Evolutionary conservation across 1,284 basidiomycete species (phyloP), one percentile per base, ranked within the genome.

Genomic region (Marasmius sp.): DNA sequence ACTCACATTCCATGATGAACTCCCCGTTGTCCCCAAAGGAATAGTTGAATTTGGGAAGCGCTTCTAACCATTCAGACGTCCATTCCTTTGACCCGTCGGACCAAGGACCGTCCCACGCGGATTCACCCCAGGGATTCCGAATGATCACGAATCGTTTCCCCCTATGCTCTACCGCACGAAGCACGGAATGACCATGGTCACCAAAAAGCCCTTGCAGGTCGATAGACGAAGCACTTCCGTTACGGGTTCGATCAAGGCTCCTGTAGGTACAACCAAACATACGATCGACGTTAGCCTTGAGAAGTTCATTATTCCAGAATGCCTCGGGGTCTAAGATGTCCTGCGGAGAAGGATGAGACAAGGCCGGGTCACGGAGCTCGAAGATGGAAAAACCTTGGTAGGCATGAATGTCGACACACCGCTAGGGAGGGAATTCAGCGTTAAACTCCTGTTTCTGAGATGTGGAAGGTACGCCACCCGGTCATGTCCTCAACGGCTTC

Each of bases 1-100:
- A 69, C 79, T 65, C 60, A 81, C 80, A 85, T 69, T 85, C 83
- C 83, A 85, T 85, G 7, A 85, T 74, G 62, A 85, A 85, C 56
- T 81, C 73, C 1, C 83, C 83, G 61, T 84, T 81, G 48, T 83
- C 75, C 3, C 82, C 82, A 59, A 84, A 73, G 27, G 62, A 59
- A 73, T 82, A 72, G 38, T 74, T 69, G 57, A 82, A 58, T 59
- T 72, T 64, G 33, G 72, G 67, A 22, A 84, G 71, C 0, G 74
- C 72, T 20, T 74, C 72, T 7, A 84, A 65, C 79, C 81, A 82
- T 62, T 81, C 79, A 2, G 69, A 61, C 1, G 78, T 81, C 83
- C 82, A 85, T 63, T 84, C 81, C 64, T 78, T 81, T 4, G 79
- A 79, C 1, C 83, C 82, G 67, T 85, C 82, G 2, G 78, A 78